phyloP scores from a whole-genome alignment of 176 grass and related monocot genomes.

The Chrysopogon serrulatus region DNA sequence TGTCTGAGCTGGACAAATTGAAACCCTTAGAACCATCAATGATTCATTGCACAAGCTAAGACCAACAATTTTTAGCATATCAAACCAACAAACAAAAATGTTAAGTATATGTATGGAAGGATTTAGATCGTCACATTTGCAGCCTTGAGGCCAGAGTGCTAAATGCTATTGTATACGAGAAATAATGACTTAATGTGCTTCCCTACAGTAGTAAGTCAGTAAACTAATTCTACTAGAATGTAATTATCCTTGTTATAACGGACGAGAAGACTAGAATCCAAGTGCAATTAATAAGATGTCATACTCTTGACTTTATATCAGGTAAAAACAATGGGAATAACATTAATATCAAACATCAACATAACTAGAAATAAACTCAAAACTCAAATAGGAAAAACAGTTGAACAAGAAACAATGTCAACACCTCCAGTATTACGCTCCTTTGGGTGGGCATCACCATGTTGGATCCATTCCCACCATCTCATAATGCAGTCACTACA shows the following conservation, averaged over 20 bases:
- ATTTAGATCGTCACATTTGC: constrained; percentile 5
- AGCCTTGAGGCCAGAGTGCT: neutral
- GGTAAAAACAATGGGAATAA: neutral
- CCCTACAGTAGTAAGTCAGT: neutral
- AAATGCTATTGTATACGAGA: neutral
- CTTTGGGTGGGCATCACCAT: constrained; percentile 25
- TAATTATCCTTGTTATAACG: neutral
- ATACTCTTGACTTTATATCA: neutral
- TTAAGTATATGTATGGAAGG: neutral
- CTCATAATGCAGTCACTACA: constrained; percentile 73
- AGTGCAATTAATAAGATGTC: neutral
- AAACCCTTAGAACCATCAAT: constrained; percentile 33
- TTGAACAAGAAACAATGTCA: constrained; percentile 10
- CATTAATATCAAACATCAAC: neutral
- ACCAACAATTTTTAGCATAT: constrained; percentile 5
- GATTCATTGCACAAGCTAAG: constrained; percentile 23
- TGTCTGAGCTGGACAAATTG: constrained; percentile 46
- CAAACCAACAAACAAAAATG: constrained; percentile 1
- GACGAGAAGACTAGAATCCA: neutral
- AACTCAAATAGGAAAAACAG: neutral
- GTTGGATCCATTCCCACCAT: constrained; percentile 88
- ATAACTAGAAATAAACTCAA: neutral
- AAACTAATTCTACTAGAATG: neutral
- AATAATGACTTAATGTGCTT: neutral
- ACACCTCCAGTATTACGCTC: constrained; percentile 21